phyloP scores from a whole-genome alignment of 768 basidiomycete genomes.

The Pulveroboletus sp. region DNA sequence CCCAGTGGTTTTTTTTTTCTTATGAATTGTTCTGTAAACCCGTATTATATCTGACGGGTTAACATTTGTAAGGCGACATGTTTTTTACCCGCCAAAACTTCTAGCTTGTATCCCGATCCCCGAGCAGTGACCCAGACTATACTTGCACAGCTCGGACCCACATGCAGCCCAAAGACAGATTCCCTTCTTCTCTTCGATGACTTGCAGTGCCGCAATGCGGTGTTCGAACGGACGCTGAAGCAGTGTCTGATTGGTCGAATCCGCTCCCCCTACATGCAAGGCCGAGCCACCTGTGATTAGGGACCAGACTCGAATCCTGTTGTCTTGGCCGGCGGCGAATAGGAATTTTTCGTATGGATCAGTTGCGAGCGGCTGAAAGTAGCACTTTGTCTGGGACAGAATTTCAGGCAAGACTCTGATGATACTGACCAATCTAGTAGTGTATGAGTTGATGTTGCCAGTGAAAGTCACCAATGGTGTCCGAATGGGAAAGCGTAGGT shows the following conservation, averaged over 20 bases:
- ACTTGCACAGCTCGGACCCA: conserved; percentile 43
- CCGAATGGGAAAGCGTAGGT: conserved; percentile 50
- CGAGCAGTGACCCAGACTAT: conserved; percentile 43
- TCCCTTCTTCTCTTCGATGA: conserved; percentile 39
- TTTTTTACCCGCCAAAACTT: neutral
- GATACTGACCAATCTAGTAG: conserved; percentile 44
- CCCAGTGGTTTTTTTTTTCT: neutral
- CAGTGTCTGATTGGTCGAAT: conserved; percentile 20
- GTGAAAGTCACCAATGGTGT: conserved; percentile 44
- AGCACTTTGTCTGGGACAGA: conserved; percentile 3
- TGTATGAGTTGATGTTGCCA: conserved; percentile 58
- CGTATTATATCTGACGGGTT: conserved; percentile 3
- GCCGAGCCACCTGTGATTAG: conserved; percentile 44
- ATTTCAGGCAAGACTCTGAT: neutral
- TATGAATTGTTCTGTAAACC: conserved; percentile 9
- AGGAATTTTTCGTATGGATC: conserved; percentile 56
- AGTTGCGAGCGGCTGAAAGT: conserved; percentile 51
- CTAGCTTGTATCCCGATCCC: neutral
- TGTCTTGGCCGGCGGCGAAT: conserved; percentile 67
- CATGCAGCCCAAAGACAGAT: conserved; percentile 51
- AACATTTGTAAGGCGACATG: neutral
- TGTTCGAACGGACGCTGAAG: conserved; percentile 33
- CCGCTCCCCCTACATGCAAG: conserved; percentile 13
- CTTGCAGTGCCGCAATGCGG: conserved; percentile 46
- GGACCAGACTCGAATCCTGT: conserved; percentile 64